Evolutionary conservation across 2,329 filamentous ascomycete genomes (phyloP), one percentile per base, ranked within the genome.

Genomic region (Orbilia oligospora): DNA sequence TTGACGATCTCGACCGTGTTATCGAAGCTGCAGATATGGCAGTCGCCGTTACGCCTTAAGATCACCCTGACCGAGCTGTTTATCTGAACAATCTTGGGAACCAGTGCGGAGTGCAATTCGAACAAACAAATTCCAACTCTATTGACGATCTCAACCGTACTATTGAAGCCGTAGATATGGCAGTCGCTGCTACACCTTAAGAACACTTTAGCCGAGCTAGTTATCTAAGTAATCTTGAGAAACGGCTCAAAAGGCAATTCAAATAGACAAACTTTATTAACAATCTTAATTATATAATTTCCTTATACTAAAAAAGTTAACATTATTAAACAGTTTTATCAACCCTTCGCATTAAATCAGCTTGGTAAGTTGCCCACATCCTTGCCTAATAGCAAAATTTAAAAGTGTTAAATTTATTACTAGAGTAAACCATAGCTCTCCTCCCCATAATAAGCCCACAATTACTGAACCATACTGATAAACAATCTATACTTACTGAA

Each of bases 381-480:
- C 16, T 46, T 14, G 41, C 41, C 16, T 46, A 8, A 14, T 14
- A 46, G 41, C 5, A 3, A 16, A 6, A 46, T 46, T 46, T 8
- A 14, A 14, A 46, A n/a, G 41, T 6, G 16, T 46, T 14, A 18
- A 46, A 14, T 18, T 46, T 12, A 5, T 46, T 46, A 14, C 41
- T 46, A 12, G 71, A 68, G 22, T 53, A 76, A 38, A 65, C 71
- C 41, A 18, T 70, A 70, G 36, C 55, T 36, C 65, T 76, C 14
- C 46, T 76, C 14, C 71, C 71, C 8, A 16, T 48, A 9, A 20
- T 69, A 1, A 70, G 38, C 27, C 56, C 65, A 41, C 46, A 65
- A 27, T 58, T 14, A 5, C 22, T 76, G 20, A 46, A 64, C 0
- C 30, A 56, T 48, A 64, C 63, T 8, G 71, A 76, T 41, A 53